Percentiles rank a stretch among this genome's conserved stretches.
Evolutionary conservation across 176 grass and related monocot genomes (phyloP).

Genomic region (Tillandsia fasciculata): DNA sequence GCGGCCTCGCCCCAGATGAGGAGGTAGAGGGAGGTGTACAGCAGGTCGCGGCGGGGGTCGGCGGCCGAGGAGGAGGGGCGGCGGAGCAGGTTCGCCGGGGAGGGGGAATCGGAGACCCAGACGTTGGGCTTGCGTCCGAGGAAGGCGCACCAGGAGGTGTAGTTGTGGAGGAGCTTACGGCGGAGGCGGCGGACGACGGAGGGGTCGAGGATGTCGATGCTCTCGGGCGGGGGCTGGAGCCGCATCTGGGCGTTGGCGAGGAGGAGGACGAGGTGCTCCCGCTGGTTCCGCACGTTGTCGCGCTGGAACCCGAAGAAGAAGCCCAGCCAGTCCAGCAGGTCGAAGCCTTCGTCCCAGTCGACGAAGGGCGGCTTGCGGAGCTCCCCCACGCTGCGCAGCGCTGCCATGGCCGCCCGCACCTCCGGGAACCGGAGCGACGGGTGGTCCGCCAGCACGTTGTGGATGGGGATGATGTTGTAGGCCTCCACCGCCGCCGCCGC

Average conservation of each 20-base stretch:
- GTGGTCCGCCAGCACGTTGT: conserved; percentile 63
- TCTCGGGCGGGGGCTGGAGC: conserved; percentile 9
- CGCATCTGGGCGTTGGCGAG: conserved; percentile 86
- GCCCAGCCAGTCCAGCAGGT: conserved; percentile 94
- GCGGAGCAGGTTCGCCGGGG: background rate
- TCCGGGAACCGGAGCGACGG: conserved; percentile 60
- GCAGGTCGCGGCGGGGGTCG: conserved; percentile 51
- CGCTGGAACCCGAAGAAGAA: conserved; percentile 79
- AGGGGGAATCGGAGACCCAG: conserved; percentile 12
- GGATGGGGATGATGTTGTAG: conserved; percentile 95
- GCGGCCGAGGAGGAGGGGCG: background rate
- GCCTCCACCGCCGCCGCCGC: conserved; percentile 1
- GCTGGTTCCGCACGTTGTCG: conserved; percentile 84
- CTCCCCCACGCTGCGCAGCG: conserved; percentile 33
- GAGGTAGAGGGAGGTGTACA: conserved; percentile 76
- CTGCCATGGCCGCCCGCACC: conserved; percentile 67
- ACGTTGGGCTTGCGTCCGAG: conserved; percentile 56
- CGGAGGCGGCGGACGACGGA: conserved; percentile 43
- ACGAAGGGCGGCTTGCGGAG: conserved; percentile 43
- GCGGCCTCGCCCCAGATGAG: conserved; percentile 94
- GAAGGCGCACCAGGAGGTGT: conserved; percentile 68
- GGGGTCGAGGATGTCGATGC: conserved; percentile 47
- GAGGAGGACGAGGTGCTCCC: conserved; percentile 93
- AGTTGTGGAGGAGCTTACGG: conserved; percentile 75
- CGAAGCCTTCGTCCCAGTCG: conserved; percentile 30